phyloP scores from a whole-genome alignment of 2,329 filamentous ascomycete genomes.

The Alternaria sp. region DNA sequence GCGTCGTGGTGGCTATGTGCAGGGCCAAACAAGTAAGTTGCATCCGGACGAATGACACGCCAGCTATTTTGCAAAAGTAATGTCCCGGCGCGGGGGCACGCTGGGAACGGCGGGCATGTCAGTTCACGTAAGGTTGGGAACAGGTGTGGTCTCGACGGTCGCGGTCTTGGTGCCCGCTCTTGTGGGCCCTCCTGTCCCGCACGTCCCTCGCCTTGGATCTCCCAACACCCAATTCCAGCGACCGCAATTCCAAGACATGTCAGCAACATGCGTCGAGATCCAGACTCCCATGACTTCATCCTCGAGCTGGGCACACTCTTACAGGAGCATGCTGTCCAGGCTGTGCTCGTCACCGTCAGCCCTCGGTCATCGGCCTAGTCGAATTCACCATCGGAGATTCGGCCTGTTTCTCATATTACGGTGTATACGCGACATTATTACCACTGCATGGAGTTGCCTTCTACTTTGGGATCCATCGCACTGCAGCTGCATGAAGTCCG shows the following conservation, averaged over 20 bases:
- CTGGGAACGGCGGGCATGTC: not conserved
- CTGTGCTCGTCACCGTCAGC: not conserved
- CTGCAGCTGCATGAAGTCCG: not conserved
- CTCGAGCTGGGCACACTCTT: not conserved
- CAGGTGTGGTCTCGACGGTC: not conserved
- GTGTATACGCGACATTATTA: not conserved
- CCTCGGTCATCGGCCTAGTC: not conserved
- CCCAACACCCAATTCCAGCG: not conserved
- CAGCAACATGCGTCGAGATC: not conserved
- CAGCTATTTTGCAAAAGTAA: conserved; percentile 11
- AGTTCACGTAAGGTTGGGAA: not conserved
- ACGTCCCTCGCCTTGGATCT: not conserved
- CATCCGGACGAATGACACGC: conserved; percentile 12
- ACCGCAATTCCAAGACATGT: not conserved
- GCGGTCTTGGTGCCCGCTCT: not conserved
- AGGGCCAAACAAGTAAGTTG: conserved; percentile 12
- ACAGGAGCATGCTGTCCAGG: not conserved
- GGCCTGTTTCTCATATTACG: not conserved
- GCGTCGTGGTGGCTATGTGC: conserved; percentile 24
- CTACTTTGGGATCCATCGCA: not conserved
- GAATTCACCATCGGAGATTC: not conserved
- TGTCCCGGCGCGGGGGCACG: not conserved
- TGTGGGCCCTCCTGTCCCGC: not conserved
- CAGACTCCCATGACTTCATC: not conserved
- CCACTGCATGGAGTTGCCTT: not conserved